phyloP scores from a whole-genome alignment of 805 yeast species.

The Yamadazyma sp. region DNA sequence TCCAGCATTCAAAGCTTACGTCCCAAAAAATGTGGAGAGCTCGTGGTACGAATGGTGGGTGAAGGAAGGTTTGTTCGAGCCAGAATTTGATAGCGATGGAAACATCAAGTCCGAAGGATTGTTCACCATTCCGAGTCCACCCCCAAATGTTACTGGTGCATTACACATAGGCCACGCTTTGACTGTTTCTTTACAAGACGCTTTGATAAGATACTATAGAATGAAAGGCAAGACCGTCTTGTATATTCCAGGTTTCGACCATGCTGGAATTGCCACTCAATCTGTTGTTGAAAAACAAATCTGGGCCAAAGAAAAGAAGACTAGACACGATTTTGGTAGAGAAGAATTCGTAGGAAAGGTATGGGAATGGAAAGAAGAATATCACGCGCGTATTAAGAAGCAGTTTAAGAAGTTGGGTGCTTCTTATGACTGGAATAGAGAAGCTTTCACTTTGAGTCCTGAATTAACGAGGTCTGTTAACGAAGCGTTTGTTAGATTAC shows the following conservation, averaged over 20 bases:
- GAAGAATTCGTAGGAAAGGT: slow-evolving; percentile 84
- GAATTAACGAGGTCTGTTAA: slow-evolving; percentile 73
- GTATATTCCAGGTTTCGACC: slow-evolving; percentile 96
- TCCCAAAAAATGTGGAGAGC: slow-evolving; percentile 88
- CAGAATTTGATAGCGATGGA: slow-evolving; percentile 77
- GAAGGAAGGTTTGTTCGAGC: slow-evolving; percentile 81
- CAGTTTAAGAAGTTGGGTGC: slow-evolving; percentile 91
- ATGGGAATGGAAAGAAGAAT: slow-evolving; percentile 98
- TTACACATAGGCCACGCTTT: slow-evolving; percentile 98
- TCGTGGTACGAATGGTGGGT: slow-evolving; percentile 99
- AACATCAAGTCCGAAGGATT: slow-evolving; percentile 75
- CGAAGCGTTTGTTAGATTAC: slow-evolving; percentile 88
- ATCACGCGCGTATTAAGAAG: slow-evolving; percentile 78
- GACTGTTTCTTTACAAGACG: slow-evolving; percentile 91
- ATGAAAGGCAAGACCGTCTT: slow-evolving; percentile 95
- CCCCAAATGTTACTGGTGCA: slow-evolving; percentile 99
- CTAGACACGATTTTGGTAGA: slow-evolving; percentile 95
- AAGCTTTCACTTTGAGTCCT: slow-evolving; percentile 89
- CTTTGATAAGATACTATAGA: slow-evolving; percentile 90
- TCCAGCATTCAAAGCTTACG: slow-evolving; percentile 91
- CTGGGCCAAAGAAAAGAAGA: slow-evolving; percentile 82
- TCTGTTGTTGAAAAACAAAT: slow-evolving; percentile 96
- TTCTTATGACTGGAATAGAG: slow-evolving; percentile 94
- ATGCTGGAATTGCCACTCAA: slow-evolving; percentile 98
- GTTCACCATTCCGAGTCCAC: slow-evolving; percentile 96